A percentile compares a stretch with the other conserved stretches of the same genome.
Evolutionary conservation across 805 yeast species (phyloP).

Genomic region (Saturnispora sekii): DNA sequence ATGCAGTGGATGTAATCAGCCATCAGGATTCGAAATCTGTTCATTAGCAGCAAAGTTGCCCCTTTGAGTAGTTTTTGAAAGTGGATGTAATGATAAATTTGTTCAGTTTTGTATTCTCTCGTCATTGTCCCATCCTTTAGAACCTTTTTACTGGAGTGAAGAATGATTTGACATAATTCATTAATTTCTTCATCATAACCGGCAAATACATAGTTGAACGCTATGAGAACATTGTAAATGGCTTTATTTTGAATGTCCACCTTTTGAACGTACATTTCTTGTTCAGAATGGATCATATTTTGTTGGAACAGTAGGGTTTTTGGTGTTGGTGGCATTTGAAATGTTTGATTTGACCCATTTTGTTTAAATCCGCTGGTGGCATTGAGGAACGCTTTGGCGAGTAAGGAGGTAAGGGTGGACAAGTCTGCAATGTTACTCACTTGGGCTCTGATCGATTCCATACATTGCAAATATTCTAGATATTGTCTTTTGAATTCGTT

Average conservation of each 20-base stretch:
- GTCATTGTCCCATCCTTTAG: neutral
- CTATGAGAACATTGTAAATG: conserved; percentile 11
- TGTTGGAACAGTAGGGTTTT: conserved; percentile 16
- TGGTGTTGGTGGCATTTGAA: conserved; percentile 14
- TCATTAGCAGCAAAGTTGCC: neutral
- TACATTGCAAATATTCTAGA: conserved; percentile 3
- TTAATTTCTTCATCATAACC: conserved; percentile 8
- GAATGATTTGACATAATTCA: neutral
- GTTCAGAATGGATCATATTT: conserved; percentile 19
- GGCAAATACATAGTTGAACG: conserved; percentile 14
- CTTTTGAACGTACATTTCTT: conserved; percentile 19
- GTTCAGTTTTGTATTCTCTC: conserved; percentile 2
- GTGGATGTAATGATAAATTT: neutral
- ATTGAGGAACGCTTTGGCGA: conserved; percentile 11
- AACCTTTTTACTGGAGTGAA: conserved; percentile 2
- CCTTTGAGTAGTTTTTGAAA: conserved; percentile 3
- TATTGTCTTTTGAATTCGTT: conserved; percentile 11
- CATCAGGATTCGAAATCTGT: neutral
- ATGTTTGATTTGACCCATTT: neutral
- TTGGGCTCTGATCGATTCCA: conserved; percentile 9
- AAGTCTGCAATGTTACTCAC: conserved; percentile 12
- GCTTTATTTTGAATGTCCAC: conserved; percentile 12
- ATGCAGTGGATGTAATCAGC: neutral
- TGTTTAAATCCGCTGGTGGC: neutral
- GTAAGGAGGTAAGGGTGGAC: conserved; percentile 7